Base-by-base conservation (phyloP, 805 yeast genomes). In the Brettanomyces bruxellensis region DNA sequence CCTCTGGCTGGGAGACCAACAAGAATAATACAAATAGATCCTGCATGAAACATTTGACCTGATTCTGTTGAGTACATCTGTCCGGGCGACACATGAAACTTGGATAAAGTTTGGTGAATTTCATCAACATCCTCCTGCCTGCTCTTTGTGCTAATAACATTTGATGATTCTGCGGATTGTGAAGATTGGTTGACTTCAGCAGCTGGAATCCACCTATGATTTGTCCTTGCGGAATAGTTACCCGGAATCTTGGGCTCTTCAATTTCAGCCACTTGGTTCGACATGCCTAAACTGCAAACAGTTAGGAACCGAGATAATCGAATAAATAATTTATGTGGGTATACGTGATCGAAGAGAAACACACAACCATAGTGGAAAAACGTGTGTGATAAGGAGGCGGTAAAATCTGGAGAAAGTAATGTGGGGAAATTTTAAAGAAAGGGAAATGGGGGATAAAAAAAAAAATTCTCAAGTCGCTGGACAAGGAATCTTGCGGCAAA, bases 1-100 rank as follows among this genome's bases (percentile, higher is more conserved):
- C 98, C 97, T 42, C 98, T 75, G 1, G 96, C 98, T 2, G 99
- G 98, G 49, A 90, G 71, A 0, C 99, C 99, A 4, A 86, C 91
- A 54, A 93, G 73, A 4, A 85, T 87, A 45, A 93, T 83, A 55
- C 95, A 79, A 40, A 93, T 80, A 56, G 87, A 86, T 3, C 99
- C 99, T 4, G 99, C 98, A 58, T 93, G 98, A 68, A 87, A 93
- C 56, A 93, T 71, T 52, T 88, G 76, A 0, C 99, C 99, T 0
- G 90, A 79, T 48, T 88, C 96, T 0, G 98, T 91, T 11, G 95
- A 82, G 62, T 91, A 91, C 40, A 90, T 69, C 65, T 91, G 99
- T 0, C 95, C 97, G 1, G 97, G 96, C 2, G 93, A 82, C 14
- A 86, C 77, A 57, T 83, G 82, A 51, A 75, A 72, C 24, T 81